Evolutionary conservation across 2,329 filamentous ascomycete genomes (phyloP).

Genomic region (Ascochyta clinopodiicola): DNA sequence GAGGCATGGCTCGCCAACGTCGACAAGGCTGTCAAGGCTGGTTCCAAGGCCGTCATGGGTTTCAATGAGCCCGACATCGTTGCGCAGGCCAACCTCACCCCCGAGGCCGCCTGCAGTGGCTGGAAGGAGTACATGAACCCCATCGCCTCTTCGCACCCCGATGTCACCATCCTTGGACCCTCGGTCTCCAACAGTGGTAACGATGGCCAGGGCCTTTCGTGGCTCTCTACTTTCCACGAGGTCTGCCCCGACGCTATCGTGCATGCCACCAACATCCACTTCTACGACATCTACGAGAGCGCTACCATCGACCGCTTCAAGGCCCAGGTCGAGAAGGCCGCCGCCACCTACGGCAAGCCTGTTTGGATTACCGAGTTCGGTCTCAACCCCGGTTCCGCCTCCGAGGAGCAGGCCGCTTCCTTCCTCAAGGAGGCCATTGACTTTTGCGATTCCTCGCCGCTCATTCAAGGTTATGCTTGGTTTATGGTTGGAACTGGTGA

Average conservation of each 20-base stretch:
- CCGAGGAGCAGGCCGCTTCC: constrained; percentile 34
- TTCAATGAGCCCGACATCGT: constrained; percentile 50
- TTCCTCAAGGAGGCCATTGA: constrained; percentile 44
- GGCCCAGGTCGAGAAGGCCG: constrained; percentile 48
- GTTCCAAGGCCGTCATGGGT: constrained; percentile 46
- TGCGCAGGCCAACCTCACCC: constrained; percentile 43
- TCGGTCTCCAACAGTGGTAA: constrained; percentile 39
- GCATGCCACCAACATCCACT: constrained; percentile 49
- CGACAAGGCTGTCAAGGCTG: constrained; percentile 40
- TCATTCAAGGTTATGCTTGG: constrained; percentile 37
- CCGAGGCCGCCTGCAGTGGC: constrained; percentile 38
- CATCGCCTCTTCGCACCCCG: constrained; percentile 34
- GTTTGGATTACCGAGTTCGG: constrained; percentile 51
- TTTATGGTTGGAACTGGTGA: constrained; percentile 46
- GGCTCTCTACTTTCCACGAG: constrained; percentile 42
- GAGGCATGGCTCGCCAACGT: constrained; percentile 51
- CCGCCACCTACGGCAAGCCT: constrained; percentile 34
- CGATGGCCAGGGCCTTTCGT: constrained; percentile 36
- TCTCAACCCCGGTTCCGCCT: constrained; percentile 39
- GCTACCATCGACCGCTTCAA: constrained; percentile 45
- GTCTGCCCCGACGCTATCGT: constrained; percentile 44
- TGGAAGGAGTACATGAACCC: constrained; percentile 46
- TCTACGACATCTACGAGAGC: constrained; percentile 45
- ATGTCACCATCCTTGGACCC: constrained; percentile 43
- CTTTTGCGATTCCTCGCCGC: too few species aligned